Base-by-base conservation (phyloP, 768 basidiomycete species). In the Kwoniella mangroviensis region DNA sequence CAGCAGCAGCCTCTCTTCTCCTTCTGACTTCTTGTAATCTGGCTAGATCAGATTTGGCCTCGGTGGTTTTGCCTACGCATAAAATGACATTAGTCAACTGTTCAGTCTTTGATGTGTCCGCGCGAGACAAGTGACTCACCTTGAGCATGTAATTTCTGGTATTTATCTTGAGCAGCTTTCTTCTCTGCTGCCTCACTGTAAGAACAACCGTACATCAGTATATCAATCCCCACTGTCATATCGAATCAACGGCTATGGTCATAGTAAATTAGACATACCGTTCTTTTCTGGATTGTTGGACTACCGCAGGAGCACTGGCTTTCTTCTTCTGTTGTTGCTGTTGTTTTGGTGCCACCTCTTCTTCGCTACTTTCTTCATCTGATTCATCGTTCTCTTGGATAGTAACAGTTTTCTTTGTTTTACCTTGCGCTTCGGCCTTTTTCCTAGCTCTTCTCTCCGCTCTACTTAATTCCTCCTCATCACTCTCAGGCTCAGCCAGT, bases 151-250 rank as follows among this genome's bases (percentile, higher is more conserved):
- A 92, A 91, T 88, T 95, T 93, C 90, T 90, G 90, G 82, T 96
- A 96, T 26, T 87, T 86, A 28, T 93, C 92, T 79, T 92, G 88
- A 1, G 93, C 92, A 1, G 94, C 93, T 76, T 91, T 87, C 85
- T 94, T 94, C 84, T 95, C 93, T 80, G 94, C 94, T 79, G 89
- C 90, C 80, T 97, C 95, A 73, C 94, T 94, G 71, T 10, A 2
- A 3, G 26, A 22, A 65, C 12, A 12, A 58, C 17, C 24, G 7
- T 57, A 2, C 34, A 64, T 19, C 61, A 84, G 56, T 12, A 3
- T 19, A 75, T 65, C 70, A 89, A 91, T 88, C 86, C 81, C 9
- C 26, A 12, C 21, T 19, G 11, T 67, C 1, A 49, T 92, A 19
- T 51, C 17, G n/a, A n/a, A n/a, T n/a, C n/a, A n/a, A n/a, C n/a